These are phyloP conservation scores for Parathielavia appendiculata DNA, from an alignment of 495 filamentous ascomycete genomes.

Conservation along the genomic window DNA sequence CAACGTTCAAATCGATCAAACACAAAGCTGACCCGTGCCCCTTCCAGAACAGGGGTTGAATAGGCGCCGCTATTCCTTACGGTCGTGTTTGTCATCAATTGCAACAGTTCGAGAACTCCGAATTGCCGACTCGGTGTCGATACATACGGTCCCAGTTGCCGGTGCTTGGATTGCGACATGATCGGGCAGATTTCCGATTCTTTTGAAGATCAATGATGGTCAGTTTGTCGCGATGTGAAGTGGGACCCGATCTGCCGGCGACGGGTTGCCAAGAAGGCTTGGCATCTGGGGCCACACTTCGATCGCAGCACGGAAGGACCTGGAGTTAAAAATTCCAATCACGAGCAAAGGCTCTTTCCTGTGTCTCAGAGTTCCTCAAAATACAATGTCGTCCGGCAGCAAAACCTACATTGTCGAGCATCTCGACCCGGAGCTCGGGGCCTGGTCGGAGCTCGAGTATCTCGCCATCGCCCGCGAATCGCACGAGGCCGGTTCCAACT, in stretches of 20 bases:
- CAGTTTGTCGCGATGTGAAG: neutral
- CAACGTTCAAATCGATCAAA: too few relatives aligned
- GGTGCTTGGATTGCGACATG: too few relatives aligned
- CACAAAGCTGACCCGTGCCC: constrained; percentile 14
- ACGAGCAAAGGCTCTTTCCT: neutral
- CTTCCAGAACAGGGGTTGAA: constrained; percentile 17
- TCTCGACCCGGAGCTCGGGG: constrained; percentile 86
- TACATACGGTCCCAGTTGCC: too few relatives aligned
- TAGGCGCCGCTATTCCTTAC: constrained; percentile 1
- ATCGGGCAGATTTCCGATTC: too few relatives aligned
- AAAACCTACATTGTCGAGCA: constrained; percentile 88
- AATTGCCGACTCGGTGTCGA: too few relatives aligned
- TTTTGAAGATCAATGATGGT: too few relatives aligned
- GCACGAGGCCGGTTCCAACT: constrained; percentile 57
- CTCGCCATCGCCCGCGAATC: constrained; percentile 77
- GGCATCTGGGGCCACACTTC: constrained; percentile 6
- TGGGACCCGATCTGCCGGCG: constrained; percentile 15
- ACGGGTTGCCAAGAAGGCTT: constrained; percentile 12
- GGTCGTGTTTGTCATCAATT: neutral
- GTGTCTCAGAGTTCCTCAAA: neutral
- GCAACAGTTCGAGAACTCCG: too few relatives aligned
- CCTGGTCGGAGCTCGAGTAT: constrained; percentile 92
- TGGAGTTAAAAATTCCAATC: constrained; percentile 15
- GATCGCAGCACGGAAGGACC: neutral
- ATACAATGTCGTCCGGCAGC: constrained; percentile 18